phyloP scores from a whole-genome alignment of 1,284 basidiomycete genomes.

The Ceratorhiza oryzae-sativae region DNA sequence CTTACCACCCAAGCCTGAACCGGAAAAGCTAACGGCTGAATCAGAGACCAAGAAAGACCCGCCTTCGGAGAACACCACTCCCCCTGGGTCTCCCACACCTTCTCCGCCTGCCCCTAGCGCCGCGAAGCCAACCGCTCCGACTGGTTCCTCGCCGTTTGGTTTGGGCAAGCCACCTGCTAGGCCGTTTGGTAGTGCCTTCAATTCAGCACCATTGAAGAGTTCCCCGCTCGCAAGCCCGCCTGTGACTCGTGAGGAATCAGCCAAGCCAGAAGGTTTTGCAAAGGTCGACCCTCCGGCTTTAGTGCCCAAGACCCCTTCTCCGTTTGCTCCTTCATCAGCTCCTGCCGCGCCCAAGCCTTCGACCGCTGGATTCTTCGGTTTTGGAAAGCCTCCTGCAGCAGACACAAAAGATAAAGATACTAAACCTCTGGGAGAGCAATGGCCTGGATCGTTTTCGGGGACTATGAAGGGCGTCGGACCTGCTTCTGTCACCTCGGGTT shows the following conservation, averaged over 20 bases:
- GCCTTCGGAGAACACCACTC: conserved; percentile 55
- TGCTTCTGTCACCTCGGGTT: conserved; percentile 34
- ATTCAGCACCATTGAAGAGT: conserved; percentile 65
- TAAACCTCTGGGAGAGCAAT: conserved; percentile 15
- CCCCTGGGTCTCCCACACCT: conserved; percentile 61
- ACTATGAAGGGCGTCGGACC: conserved; percentile 15
- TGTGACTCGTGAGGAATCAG: conserved; percentile 48
- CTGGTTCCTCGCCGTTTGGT: conserved; percentile 46
- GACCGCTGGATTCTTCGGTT: conserved; percentile 15
- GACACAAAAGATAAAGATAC: background rate
- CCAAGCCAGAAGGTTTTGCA: conserved; percentile 9
- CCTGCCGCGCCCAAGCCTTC: conserved; percentile 3
- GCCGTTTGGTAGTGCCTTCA: conserved; percentile 57
- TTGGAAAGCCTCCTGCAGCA: background rate
- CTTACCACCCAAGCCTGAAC: conserved; percentile 13
- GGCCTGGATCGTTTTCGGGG: conserved; percentile 13
- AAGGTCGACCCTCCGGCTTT: conserved; percentile 20
- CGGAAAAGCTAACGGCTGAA: background rate
- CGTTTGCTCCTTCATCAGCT: background rate
- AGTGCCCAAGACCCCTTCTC: conserved; percentile 17
- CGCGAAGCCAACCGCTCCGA: conserved; percentile 45
- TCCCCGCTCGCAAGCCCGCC: conserved; percentile 65
- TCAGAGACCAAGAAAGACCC: background rate
- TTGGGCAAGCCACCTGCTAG: conserved; percentile 57
- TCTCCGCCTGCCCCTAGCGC: conserved; percentile 50